Base-by-base conservation (phyloP, 805 yeast species). In the Helenozyma baotianmanensis region DNA sequence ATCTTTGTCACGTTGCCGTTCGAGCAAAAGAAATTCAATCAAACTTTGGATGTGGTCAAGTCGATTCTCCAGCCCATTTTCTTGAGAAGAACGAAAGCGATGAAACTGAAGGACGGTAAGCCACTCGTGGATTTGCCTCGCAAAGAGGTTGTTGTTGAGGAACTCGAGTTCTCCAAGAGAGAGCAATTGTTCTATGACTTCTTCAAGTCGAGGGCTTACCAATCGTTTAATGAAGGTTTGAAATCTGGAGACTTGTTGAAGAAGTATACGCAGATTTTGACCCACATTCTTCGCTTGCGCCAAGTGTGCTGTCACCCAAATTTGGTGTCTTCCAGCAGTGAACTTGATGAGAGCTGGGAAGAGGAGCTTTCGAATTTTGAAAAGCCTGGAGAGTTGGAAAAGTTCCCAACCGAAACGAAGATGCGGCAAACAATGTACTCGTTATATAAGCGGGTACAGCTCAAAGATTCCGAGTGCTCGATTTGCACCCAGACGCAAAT, bases 291-390 rank as follows among this genome's bases (percentile, higher is more conserved):
- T 42, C 67, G 97, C 35, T 65, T 90, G 23, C 69, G 97, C 38
- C 97, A 90, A 54, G 74, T 82, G 0, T 90, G 97, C 53, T 87
- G 96, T 50, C 96, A 90, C 53, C 70, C 82, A 12, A 76, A 76
- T 33, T 62, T 89, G 36, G 72, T 88, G 1, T 70, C 72, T 3
- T 60, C 72, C 8, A 60, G 65, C 2, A 55, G 56, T 25, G 81
- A 76, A 29, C 70, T 74, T 51, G 81, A 76, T 40, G 80, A 72
- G 21, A 72, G 69, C 30, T 50, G 68, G 28, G 33, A 38, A 36
- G 35, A 56, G 33, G 41, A 43, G 27, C 17, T 54, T 33, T 33
- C 35, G 9, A 44, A 42, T 14, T 40, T 36, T 14, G 44, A 41
- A 12, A 25, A 47, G 27, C 42, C 39, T 3, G 19, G 32, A 1